Base-by-base conservation (phyloP, 192 early-diverging fungal genomes). In the Dissophora globulifera region DNA sequence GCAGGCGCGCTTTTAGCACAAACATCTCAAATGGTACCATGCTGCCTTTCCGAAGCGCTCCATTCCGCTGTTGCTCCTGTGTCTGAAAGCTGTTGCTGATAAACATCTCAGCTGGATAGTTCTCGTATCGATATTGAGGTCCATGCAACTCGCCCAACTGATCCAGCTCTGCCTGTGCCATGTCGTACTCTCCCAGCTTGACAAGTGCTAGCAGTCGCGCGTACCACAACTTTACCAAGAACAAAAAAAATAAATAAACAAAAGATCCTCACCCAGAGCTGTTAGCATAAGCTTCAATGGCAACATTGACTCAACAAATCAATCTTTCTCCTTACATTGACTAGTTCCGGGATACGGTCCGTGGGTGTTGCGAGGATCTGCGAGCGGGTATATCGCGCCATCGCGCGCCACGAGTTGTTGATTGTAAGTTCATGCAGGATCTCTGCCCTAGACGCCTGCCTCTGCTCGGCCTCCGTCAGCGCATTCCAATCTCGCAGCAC, bases 141-240 rank as follows among this genome's bases (percentile, higher is more conserved):
- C 84, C 67, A 23, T 71, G 49, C 54, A 86, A 31, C 30, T 86
- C 79, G 3, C 83, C 81, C 4, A 86, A 40, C 61, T 82, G 82
- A 45, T 84, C 83, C 41, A 86, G 46, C 47, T 86, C 85, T 30
- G 83, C 81, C 25, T 80, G 79, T 6, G 85, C 85, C 53, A 86
- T 74, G 43, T 84, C 81, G 55, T 82, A 81, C 19, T 83, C 63
- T 19, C 78, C 67, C 6, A 86, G 32, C 35, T 86, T 80, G 13
- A 56, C 62, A 9, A 86, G 53, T 4, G 85, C 85, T 15, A 83
- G 48, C 20, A 86, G 52, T 20, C 85, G 72, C 3, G 78, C 74
- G 50, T 86, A 79, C 85, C 85, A 86, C 20, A 86, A 52, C 85
- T 86, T n/a, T n/a, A n/a, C n/a, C n/a, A 58, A n/a, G 49, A 10